Evolutionary conservation across 192 early-diverging fungal species (phyloP).

Genomic region (Glomus cerebriforme): DNA sequence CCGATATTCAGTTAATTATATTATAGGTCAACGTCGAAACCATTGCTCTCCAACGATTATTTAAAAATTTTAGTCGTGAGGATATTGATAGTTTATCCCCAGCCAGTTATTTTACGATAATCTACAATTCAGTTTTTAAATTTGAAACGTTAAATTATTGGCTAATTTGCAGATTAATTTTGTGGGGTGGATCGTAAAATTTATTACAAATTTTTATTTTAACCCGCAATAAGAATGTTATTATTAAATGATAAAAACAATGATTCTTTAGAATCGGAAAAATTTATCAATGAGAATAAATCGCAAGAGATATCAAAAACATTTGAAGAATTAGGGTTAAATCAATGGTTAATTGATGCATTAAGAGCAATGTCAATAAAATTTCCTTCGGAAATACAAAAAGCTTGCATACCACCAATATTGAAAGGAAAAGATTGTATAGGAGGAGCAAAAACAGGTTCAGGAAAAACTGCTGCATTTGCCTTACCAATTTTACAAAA

Average conservation of each 20-base stretch:
- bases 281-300: slow-evolving; percentile 34
- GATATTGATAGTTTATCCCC: no score
- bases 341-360: slow-evolving; percentile 79
- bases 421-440: slow-evolving; percentile 81
- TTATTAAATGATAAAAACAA: slow-evolving; percentile 25
- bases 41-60: no score
- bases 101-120: no score
- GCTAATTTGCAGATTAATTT: no score
- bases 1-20: no score
- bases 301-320: slow-evolving; percentile 16
- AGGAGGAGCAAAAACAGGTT: slow-evolving; percentile 94
- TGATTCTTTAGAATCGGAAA: slow-evolving; percentile 40
- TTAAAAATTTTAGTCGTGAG: no score
- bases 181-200: no score
- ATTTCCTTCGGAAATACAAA: slow-evolving; percentile 91
- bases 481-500: slow-evolving; percentile 95
- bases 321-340: slow-evolving; percentile 79
- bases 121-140: no score
- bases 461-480: slow-evolving; percentile 98
- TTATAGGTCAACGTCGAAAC: no score
- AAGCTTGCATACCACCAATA: slow-evolving; percentile 80
- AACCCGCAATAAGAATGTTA: not conserved
- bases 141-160: no score
- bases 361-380: slow-evolving; percentile 81
- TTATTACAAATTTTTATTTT: no score